Evolutionary conservation across 768 basidiomycete genomes (phyloP), one percentile per base, ranked within the genome.

Genomic region (Panus rudis): DNA sequence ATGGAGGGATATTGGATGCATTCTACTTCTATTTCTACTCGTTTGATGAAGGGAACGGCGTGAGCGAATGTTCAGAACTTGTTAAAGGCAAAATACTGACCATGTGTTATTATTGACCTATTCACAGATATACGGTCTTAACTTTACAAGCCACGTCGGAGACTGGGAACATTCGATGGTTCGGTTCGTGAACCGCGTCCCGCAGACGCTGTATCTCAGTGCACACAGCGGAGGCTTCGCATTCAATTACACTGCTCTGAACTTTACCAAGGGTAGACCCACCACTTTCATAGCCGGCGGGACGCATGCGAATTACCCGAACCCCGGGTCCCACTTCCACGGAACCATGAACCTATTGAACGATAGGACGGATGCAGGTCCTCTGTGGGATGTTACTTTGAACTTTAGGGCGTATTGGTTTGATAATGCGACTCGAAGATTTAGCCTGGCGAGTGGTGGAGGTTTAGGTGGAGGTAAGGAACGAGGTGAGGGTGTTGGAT

Each of bases 81-180:
- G n/a, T n/a, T n/a, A n/a, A n/a, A n/a, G n/a, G n/a, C n/a, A n/a
- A n/a, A n/a, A n/a, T n/a, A n/a, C n/a, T n/a, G 2, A 2, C 22
- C 2, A 4, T 13, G 17, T 17, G 16, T 11, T 10, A n/a, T 26
- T 24, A 37, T 23, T 19, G 11, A 32, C 28, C 3, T 3, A 4
- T 11, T 8, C 13, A 23, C 37, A 54, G 50, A 53, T 56, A 16
- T 52, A 59, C 22, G 57, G 49, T 34, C 40, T 54, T 14, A 47
- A 48, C 34, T 56, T 58, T 23, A 61, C 60, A 16, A 54, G 58
- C 37, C 60, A 62, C 39, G 57, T 64, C 39, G 63, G 63, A 3
- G 63, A 64, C 47, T 63, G 60, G 61, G 62, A 64, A 48, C 61
- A 64, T 49, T 54, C 51, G 30, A 63, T 62, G 60, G 54, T 64